Percentiles rank a stretch among this genome's conserved stretches.
phyloP scores from a whole-genome alignment of 208 protist genomes.

The Lotmaria passim region DNA sequence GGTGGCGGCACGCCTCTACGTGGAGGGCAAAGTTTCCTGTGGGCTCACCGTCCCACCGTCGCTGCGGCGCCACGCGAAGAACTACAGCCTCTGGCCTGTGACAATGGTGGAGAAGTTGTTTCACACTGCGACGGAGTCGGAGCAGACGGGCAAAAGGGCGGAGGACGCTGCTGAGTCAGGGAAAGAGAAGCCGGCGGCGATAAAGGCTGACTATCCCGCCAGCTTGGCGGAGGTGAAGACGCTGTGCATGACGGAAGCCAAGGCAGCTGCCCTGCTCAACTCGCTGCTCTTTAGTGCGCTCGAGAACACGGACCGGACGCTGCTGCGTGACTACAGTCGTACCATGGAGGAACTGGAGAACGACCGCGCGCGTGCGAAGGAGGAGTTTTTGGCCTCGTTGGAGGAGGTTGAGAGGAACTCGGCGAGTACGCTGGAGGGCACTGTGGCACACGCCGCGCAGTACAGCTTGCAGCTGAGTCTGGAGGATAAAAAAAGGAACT shows the following conservation, averaged over 20 bases:
- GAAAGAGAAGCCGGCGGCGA: neutral
- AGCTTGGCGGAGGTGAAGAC: constrained; percentile 62
- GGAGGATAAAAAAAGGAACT: constrained; percentile 7
- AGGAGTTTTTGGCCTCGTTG: constrained; percentile 74
- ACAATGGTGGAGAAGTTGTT: constrained; percentile 43
- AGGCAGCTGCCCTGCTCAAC: constrained; percentile 63
- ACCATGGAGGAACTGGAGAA: constrained; percentile 84
- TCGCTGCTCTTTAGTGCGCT: constrained; percentile 73
- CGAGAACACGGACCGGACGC: constrained; percentile 65
- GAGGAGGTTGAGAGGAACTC: constrained; percentile 53
- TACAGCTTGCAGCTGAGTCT: constrained; percentile 51
- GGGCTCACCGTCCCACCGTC: constrained; percentile 66
- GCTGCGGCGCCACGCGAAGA: constrained; percentile 65
- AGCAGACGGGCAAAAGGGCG: neutral
- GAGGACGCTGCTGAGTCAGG: neutral
- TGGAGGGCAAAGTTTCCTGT: constrained; percentile 45
- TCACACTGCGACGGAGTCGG: neutral
- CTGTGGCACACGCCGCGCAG: constrained; percentile 71
- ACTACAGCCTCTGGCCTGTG: constrained; percentile 82
- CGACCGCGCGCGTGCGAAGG: constrained; percentile 57
- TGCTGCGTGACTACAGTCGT: constrained; percentile 82
- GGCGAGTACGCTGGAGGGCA: constrained; percentile 71
- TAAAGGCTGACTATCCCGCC: constrained; percentile 19
- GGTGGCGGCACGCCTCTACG: constrained; percentile 18
- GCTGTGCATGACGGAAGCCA: constrained; percentile 67